Evolutionary conservation across 495 filamentous ascomycete species (phyloP).

Genomic region (Margaritispora aquatica): DNA sequence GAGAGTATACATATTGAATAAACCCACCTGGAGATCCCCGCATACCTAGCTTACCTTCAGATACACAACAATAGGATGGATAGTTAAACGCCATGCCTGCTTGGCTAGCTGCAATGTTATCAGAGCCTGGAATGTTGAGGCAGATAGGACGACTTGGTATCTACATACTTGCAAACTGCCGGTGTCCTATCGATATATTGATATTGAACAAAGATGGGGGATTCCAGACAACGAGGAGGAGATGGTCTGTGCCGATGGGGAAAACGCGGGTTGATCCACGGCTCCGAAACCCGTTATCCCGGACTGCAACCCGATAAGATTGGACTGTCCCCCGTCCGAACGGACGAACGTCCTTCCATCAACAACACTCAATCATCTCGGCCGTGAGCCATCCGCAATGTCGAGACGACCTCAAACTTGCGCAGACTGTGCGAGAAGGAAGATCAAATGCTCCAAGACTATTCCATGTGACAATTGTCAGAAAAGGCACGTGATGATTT

Average conservation of each 20-base stretch:
- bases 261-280: neutral
- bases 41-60: neutral
- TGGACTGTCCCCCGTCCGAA: neutral
- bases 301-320: neutral
- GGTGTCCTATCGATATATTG: neutral
- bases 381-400: neutral
- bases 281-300: neutral
- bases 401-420: slow-evolving; percentile 9
- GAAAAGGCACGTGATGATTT: slow-evolving; percentile 7
- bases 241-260: neutral
- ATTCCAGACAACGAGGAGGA: neutral
- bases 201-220: neutral
- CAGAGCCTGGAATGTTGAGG: neutral
- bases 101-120: neutral
- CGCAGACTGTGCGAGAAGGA: slow-evolving; percentile 71
- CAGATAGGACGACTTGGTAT: neutral
- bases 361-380: neutral
- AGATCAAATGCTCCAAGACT: slow-evolving; percentile 86
- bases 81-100: neutral
- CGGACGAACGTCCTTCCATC: neutral
- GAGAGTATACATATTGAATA: neutral
- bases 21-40: neutral
- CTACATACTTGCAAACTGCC: neutral
- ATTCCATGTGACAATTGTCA: slow-evolving; percentile 47
- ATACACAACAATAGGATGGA: neutral